Base-by-base conservation (phyloP, 257 asterid genomes). In the Plectranthus barbatus region DNA sequence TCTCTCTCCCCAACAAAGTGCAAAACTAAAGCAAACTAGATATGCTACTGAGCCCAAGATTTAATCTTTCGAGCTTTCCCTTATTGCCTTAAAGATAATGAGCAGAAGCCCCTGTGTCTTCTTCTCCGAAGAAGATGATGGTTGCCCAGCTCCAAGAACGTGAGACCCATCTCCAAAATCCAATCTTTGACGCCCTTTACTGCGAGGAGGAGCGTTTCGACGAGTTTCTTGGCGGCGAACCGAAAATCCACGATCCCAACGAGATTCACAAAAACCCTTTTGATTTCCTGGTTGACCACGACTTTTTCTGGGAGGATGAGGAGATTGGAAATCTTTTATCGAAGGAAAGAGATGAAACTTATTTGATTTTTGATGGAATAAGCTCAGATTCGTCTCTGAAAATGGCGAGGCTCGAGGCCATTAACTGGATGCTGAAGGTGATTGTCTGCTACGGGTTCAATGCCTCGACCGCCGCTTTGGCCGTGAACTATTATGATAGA, bases 291-390 rank as follows among this genome's bases (percentile, higher is more conserved):
- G 65, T 64, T 23, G 89, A 80, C 69, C 84, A 79, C 62, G 97
- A 92, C 79, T 64, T 84, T 56, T 79, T 81, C 56, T 92, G 97
- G 98, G 98, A 89, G 53, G 86, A 84, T 13, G 90, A 80, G 1
- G 97, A 92, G 86, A 80, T 92, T 56, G 60, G 47, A 29, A 23
- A 54, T 47, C 86, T 92, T 9, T 68, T 92, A 62, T 64, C 72
- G 4, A 85, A 85, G 65, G 95, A 92, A 73, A 82, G 81, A 63
- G 76, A 66, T 8, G 74, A 76, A 50, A 14, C 74, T 40, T 56
- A 8, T 69, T 77, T 60, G 40, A 66, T 54, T 23, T 62, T 15
- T 39, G 72, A 66, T 31, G 77, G 9, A 19, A 52, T 78, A 9
- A 56, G 11, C 56, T 62, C 74, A 7, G 84, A 85, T 82, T 85